phyloP scores from a whole-genome alignment of 2,329 filamentous ascomycete genomes.

The Plenodomus lindquistii region DNA sequence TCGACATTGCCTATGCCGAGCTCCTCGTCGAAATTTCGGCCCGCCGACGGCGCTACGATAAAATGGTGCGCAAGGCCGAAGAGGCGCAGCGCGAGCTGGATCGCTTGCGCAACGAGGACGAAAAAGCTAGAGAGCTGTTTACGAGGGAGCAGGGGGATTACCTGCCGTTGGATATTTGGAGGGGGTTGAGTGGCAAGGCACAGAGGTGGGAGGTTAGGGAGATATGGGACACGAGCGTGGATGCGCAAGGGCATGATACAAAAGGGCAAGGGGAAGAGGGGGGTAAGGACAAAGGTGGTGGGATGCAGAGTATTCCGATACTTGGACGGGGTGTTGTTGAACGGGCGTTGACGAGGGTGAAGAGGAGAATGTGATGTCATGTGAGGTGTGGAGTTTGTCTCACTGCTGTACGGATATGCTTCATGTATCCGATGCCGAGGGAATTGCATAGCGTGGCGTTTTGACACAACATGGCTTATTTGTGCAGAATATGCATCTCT shows the following conservation, averaged over 20 bases:
- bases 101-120: conserved; percentile 72
- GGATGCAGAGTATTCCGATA: conserved; percentile 39
- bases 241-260: conserved; percentile 14
- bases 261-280: conserved; percentile 17
- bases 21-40: conserved; percentile 83
- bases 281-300: conserved; percentile 13
- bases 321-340: conserved; percentile 41
- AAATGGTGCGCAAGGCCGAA: conserved; percentile 72
- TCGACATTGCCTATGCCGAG: conserved; percentile 80
- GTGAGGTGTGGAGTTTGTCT: no score
- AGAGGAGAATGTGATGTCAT: conserved; percentile 37
- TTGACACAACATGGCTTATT: no score
- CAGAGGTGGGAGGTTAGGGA: conserved; percentile 39
- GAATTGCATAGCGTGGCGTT: no score
- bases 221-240: conserved; percentile 15
- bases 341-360: conserved; percentile 40
- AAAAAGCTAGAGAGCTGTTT: conserved; percentile 74
- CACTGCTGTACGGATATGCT: no score
- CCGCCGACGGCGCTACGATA: conserved; percentile 71
- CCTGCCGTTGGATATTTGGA: conserved; percentile 86
- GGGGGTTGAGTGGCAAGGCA: conserved; percentile 54
- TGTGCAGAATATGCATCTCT: no score
- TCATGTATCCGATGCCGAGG: no score
- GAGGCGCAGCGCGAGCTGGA: conserved; percentile 79
- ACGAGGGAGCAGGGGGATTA: conserved; percentile 81